A percentile compares a stretch with the other conserved stretches of the same genome.
These are phyloP conservation scores for Dovyalis caffra DNA, from an alignment of 345 rosid species.

Conservation along the genomic window DNA sequence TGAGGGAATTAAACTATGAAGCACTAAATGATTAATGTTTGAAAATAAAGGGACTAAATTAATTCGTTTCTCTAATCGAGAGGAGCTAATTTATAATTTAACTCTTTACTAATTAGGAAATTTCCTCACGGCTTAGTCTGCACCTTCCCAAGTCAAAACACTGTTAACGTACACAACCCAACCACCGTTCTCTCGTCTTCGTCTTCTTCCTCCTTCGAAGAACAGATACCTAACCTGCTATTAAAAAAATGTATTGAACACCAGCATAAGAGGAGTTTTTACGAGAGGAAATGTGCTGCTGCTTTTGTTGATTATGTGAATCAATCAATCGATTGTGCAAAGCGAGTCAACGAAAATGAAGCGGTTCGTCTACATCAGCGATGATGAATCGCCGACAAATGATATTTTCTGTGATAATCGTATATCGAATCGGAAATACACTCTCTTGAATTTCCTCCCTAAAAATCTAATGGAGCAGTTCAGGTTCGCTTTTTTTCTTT, in stretches of 20 bases:
- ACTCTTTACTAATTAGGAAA: no score
- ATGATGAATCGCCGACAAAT: conserved; percentile 59
- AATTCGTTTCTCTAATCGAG: no score
- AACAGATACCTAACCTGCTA: no score
- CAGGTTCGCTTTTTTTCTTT: conserved; percentile 59
- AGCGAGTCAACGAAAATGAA: conserved; percentile 49
- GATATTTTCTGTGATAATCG: conserved; percentile 80
- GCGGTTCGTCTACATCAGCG: conserved; percentile 84
- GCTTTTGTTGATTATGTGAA: conserved; percentile 1
- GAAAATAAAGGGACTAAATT: no score
- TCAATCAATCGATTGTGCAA: conserved; percentile 20
- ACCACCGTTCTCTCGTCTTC: background rate
- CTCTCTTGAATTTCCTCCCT: conserved; percentile 79
- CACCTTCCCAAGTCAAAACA: background rate
- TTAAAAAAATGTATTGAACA: no score
- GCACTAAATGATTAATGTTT: no score
- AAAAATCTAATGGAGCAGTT: conserved; percentile 95
- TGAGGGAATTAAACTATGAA: no score
- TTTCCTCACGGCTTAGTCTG: no score
- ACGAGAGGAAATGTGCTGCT: background rate
- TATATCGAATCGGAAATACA: conserved; percentile 87
- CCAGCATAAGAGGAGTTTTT: no score
- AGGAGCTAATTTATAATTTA: no score
- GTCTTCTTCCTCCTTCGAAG: no score
- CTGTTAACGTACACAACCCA: background rate